Percentiles rank a stretch among this genome's conserved stretches.
Evolutionary conservation across 306 rosid species (phyloP).

Genomic region (Leucaena leucocephala): DNA sequence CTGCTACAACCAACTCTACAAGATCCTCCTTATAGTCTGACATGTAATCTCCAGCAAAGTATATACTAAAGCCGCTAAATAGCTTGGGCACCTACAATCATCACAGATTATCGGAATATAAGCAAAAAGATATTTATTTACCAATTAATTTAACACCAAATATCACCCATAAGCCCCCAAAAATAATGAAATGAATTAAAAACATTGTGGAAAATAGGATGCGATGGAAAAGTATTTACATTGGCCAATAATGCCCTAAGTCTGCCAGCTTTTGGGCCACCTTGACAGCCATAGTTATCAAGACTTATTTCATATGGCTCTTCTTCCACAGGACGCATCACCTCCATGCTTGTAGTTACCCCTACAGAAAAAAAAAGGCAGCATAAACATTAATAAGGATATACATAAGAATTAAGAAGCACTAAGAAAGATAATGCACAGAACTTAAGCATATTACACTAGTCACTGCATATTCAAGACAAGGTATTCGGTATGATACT

Average conservation of each 20-base stretch:
- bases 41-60: slow-evolving; percentile 74
- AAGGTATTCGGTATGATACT: not conserved
- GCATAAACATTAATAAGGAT: slow-evolving; percentile 8
- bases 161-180: not conserved
- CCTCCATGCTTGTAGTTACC: slow-evolving; percentile 75
- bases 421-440: slow-evolving; percentile 16
- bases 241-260: slow-evolving; percentile 51
- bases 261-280: slow-evolving; percentile 91
- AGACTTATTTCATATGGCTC: slow-evolving; percentile 75
- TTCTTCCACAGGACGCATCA: slow-evolving; percentile 57
- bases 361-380: slow-evolving; percentile 55
- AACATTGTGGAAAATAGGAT: not conserved
- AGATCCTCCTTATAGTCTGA: slow-evolving; percentile 63
- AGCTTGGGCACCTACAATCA: slow-evolving; percentile 69
- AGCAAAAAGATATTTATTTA: not conserved
- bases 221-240: slow-evolving; percentile 49
- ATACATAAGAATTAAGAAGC: slow-evolving; percentile 11
- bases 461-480: not conserved
- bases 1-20: slow-evolving; percentile 63
- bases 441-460: not conserved
- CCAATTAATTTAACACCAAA: slow-evolving; percentile 5
- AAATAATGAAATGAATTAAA: not conserved
- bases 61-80: slow-evolving; percentile 63
- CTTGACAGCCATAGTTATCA: slow-evolving; percentile 78
- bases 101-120: slow-evolving; percentile 23